phyloP scores from a whole-genome alignment of 495 filamentous ascomycete genomes.

The Extremus antarcticus region DNA sequence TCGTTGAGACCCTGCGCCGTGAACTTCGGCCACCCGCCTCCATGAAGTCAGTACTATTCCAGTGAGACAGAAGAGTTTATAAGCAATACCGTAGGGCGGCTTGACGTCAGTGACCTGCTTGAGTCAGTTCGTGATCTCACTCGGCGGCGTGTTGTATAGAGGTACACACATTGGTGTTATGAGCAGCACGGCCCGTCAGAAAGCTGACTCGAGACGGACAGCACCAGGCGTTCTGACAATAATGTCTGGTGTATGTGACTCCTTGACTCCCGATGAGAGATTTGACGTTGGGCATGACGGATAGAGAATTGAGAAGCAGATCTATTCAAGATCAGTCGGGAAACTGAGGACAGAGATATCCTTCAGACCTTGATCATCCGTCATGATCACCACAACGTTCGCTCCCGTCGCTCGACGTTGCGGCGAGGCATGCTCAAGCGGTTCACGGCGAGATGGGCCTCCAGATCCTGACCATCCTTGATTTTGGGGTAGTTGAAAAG shows the following conservation, averaged over 20 bases:
- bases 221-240: slow-evolving; percentile 20
- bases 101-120: slow-evolving; percentile 60
- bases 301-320: neutral
- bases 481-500: too few species aligned
- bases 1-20: slow-evolving; percentile 52
- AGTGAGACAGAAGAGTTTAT: too few species aligned
- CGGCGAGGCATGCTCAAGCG: too few species aligned
- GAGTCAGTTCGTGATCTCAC: too few species aligned
- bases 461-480: too few species aligned
- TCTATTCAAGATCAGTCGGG: neutral
- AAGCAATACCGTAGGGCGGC: slow-evolving; percentile 32
- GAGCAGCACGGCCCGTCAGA: slow-evolving; percentile 51
- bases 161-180: slow-evolving; percentile 73
- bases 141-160: too few species aligned
- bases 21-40: slow-evolving; percentile 64
- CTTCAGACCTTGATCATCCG: slow-evolving; percentile 20
- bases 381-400: slow-evolving; percentile 25
- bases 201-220: slow-evolving; percentile 24
- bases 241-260: slow-evolving; percentile 20
- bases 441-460: too few species aligned
- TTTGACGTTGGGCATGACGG: neutral
- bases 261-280: slow-evolving; percentile 19
- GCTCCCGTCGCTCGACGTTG: too few species aligned
- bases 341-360: neutral
- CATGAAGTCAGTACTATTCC: too few species aligned